Evolutionary conservation across 805 yeast species (phyloP).

Genomic region (Dipodascopsis tothii): DNA sequence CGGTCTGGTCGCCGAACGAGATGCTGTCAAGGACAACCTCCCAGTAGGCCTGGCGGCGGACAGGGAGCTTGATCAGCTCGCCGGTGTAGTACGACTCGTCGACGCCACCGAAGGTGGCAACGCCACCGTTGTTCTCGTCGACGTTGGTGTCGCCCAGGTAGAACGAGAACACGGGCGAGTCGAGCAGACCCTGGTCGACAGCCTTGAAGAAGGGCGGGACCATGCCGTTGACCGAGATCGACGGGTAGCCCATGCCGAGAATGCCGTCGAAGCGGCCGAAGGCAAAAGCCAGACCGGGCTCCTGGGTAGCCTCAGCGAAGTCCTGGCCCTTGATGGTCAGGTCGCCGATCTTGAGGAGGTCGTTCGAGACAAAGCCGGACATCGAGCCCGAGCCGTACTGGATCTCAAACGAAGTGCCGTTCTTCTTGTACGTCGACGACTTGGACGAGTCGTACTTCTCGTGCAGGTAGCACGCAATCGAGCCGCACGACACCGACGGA

Average conservation of each 20-base stretch:
- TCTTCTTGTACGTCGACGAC: conserved; percentile 77
- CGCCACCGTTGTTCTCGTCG: conserved; percentile 63
- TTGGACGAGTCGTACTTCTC: conserved; percentile 76
- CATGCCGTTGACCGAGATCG: conserved; percentile 79
- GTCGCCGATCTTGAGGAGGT: conserved; percentile 72
- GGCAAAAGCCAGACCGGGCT: conserved; percentile 96
- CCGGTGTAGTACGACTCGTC: conserved; percentile 73
- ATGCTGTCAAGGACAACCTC: conserved; percentile 90
- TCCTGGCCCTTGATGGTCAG: conserved; percentile 79
- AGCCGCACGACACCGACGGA: conserved; percentile 79
- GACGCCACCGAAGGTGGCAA: conserved; percentile 91
- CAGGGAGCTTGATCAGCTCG: conserved; percentile 89
- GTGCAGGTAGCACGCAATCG: conserved; percentile 93
- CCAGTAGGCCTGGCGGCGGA: conserved; percentile 99
- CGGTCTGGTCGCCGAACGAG: conserved; percentile 86
- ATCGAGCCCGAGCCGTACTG: conserved; percentile 89
- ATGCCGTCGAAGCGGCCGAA: conserved; percentile 98
- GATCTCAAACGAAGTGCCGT: conserved; percentile 79
- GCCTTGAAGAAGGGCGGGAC: conserved; percentile 95
- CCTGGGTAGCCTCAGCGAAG: conserved; percentile 94
- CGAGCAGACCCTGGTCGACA: conserved; percentile 68
- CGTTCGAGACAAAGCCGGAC: conserved; percentile 88
- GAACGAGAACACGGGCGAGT: conserved; percentile 79
- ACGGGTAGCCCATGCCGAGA: conserved; percentile 86
- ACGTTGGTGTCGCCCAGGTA: conserved; percentile 72